Conservation (phyloP, 495 filamentous ascomycete genomes). For the Oleoguttula mirabilis region DNA sequence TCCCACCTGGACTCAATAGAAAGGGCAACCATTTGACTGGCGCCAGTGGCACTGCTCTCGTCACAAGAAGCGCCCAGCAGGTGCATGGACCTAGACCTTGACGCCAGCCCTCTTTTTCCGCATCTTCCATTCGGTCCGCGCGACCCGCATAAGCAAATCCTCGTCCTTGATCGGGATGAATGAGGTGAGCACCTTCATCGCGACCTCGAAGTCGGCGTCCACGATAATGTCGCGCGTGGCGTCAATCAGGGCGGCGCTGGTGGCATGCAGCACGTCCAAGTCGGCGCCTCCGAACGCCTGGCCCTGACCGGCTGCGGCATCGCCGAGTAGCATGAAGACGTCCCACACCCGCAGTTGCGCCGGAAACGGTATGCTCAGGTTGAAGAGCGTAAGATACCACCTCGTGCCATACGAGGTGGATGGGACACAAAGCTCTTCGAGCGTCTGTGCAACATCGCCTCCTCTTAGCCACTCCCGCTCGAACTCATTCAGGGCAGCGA, state of each 20-base stretch:
- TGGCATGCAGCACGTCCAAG: conserved; percentile 83
- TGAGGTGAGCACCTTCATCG: conserved; percentile 93
- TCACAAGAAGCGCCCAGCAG: not conserved
- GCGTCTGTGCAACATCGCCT: conserved; percentile 60
- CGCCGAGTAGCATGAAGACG: conserved; percentile 93
- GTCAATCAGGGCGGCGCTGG: conserved; percentile 81
- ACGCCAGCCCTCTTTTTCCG: conserved; percentile 33
- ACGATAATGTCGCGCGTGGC: conserved; percentile 83
- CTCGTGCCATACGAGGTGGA: conserved; percentile 87
- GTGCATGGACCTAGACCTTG: conserved; percentile 3
- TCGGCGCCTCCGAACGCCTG: conserved; percentile 45
- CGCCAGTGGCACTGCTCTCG: not conserved
- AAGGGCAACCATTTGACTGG: not conserved
- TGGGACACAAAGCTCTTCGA: conserved; percentile 67
- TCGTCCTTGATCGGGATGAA: conserved; percentile 94
- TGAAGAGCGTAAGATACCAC: conserved; percentile 98
- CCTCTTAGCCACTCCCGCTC: conserved; percentile 71
- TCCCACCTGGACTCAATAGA: too few relatives aligned
- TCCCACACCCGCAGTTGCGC: conserved; percentile 99
- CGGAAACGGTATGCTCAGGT: conserved; percentile 88
- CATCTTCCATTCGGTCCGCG: conserved; percentile 81
- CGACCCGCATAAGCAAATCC: conserved; percentile 87
- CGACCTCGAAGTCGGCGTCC: conserved; percentile 91
- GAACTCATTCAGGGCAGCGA: conserved; percentile 80
- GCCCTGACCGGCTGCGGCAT: conserved; percentile 25